These are phyloP conservation scores for Tolypocladium endophyticum DNA, from an alignment of 2,329 filamentous ascomycete genomes.

Conservation along the genomic window DNA sequence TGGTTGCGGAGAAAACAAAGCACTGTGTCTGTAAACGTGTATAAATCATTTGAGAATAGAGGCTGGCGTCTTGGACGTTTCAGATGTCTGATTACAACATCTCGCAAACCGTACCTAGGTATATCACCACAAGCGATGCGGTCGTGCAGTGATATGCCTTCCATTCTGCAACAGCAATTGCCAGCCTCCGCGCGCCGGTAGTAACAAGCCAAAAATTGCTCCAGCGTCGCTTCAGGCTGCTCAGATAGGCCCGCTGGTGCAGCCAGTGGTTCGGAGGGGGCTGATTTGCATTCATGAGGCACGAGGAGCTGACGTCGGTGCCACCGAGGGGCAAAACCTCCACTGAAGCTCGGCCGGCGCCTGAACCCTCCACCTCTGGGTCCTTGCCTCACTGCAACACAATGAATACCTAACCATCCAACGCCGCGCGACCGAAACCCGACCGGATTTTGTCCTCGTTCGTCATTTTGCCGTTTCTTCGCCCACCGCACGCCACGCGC, in stretches of 20 bases:
- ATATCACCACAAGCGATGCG: background rate
- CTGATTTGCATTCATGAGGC: no score
- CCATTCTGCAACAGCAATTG: background rate
- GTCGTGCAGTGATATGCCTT: background rate
- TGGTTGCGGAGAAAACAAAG: conserved; percentile 4
- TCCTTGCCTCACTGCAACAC: background rate
- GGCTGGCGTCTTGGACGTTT: conserved; percentile 5
- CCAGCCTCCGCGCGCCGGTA: background rate
- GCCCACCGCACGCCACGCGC: background rate
- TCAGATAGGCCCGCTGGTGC: background rate
- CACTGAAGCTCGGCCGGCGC: background rate
- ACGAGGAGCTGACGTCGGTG: conserved; percentile 2
- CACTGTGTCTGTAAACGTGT: conserved; percentile 19
- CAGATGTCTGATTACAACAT: background rate
- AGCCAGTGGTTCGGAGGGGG: background rate
- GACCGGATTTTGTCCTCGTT: background rate
- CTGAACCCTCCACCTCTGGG: background rate
- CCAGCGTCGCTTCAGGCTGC: background rate
- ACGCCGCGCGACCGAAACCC: background rate
- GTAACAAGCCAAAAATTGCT: background rate
- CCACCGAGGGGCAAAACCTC: conserved; percentile 1
- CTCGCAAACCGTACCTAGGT: background rate
- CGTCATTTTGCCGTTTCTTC: background rate
- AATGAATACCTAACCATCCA: background rate
- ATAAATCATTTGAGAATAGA: conserved; percentile 21